Base-by-base conservation (phyloP, 2,329 filamentous ascomycete genomes). In the Scleromitrula shiraiana region DNA sequence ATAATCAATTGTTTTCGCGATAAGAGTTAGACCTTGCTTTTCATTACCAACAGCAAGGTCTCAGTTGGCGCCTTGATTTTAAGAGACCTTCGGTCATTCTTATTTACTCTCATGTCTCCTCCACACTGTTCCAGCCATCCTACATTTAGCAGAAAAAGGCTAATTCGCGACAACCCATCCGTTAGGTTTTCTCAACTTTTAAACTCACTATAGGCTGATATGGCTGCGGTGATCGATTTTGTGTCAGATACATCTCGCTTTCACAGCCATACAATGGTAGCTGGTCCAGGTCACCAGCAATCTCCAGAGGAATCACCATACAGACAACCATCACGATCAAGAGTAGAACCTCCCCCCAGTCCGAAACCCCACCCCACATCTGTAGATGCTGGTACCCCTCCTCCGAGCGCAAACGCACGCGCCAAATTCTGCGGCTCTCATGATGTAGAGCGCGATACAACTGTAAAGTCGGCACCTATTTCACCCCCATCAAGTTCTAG, bases 221-320 rank as follows among this genome's bases (percentile, higher is more conserved):
- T 83, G 79, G 79, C 78, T 63, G 73, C 78, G 68, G 66, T 82
- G 67, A 75, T 82, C 66, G 87, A 91, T 72, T 82, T 82, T 71
- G 80, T 82, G 69, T 77, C 85, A 67, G 82, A 88, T 69, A 74
- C 82, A 59, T 75, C 78, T 60, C 77, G 80, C 69, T 83, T 84
- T 68, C 78, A 61, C 38, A 35, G 32, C 42, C 59, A 56, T 72
- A 80, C 75, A 70, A 85, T 82, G 75, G 84, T 88, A 71, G 68
- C 70, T 50, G 54, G 67, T 65, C 54, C 70, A 54, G 70, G 70
- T 54, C 44, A 47, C 41, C 70, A 60, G 53, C 57, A 69, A 54
- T 70, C 70, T 50, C 62, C 70, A 48, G 69, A 73, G 64, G 68
- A 75, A 58, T 64, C 59, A 35, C 56, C 52, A 50, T 63, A 60